These are phyloP conservation scores for Paracamarosporium sp. DNA, from an alignment of 2,329 filamentous ascomycete species.

Conservation along the genomic window DNA sequence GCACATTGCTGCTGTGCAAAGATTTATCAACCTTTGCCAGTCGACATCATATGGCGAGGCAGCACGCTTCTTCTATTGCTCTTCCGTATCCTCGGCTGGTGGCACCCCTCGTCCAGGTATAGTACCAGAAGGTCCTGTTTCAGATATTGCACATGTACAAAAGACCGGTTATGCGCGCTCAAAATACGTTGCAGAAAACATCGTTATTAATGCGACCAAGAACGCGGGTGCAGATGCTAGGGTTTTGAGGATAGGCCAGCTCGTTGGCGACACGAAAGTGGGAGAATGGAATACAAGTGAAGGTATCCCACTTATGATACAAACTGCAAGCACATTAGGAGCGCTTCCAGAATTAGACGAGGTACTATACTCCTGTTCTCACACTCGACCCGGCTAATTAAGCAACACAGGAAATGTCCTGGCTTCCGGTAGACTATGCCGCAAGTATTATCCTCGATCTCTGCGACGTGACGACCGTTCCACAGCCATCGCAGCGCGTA, in stretches of 20 bases:
- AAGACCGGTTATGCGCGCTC: slow-evolving; percentile 61
- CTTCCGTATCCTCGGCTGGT: slow-evolving; percentile 53
- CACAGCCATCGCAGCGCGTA: neutral
- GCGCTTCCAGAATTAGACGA: slow-evolving; percentile 56
- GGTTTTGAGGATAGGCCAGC: slow-evolving; percentile 54
- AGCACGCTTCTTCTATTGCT: slow-evolving; percentile 54
- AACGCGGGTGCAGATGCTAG: slow-evolving; percentile 27
- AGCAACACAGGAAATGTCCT: slow-evolving; percentile 28
- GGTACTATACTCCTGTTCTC: neutral
- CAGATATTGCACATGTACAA: slow-evolving; percentile 50
- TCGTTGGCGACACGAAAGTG: slow-evolving; percentile 54
- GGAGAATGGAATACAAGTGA: slow-evolving; percentile 60
- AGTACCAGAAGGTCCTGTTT: slow-evolving; percentile 46
- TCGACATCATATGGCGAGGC: slow-evolving; percentile 39
- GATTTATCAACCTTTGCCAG: slow-evolving; percentile 52
- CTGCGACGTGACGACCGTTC: neutral
- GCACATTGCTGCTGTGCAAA: slow-evolving; percentile 52
- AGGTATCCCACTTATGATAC: slow-evolving; percentile 59
- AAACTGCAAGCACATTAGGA: slow-evolving; percentile 53
- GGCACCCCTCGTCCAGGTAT: slow-evolving; percentile 46
- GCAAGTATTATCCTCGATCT: slow-evolving; percentile 44
- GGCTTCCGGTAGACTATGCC: slow-evolving; percentile 54
- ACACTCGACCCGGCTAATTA: neutral
- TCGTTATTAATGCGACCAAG: slow-evolving; percentile 38
- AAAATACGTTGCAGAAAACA: slow-evolving; percentile 58